Conservation (phyloP, 2,329 filamentous ascomycete genomes). For the Scedosporium boydii region DNA sequence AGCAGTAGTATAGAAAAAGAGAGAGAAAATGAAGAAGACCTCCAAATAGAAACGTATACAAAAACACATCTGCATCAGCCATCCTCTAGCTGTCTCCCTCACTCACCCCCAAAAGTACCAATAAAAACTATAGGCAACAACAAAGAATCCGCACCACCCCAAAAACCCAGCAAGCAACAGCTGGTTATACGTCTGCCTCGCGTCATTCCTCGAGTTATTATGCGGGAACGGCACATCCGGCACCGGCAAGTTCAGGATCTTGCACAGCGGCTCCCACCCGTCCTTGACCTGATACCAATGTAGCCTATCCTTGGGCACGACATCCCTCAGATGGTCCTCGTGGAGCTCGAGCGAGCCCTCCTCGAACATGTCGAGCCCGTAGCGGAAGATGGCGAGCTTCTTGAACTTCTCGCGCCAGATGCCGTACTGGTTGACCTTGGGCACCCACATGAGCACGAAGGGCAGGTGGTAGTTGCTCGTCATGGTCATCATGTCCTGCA, state of each 20-base stretch:
- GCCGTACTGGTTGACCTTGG: slow-evolving; percentile 21
- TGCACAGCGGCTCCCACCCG: slow-evolving; percentile 24
- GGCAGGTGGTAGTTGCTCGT: slow-evolving; percentile 24
- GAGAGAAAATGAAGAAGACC: background rate
- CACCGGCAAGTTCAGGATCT: slow-evolving; percentile 22
- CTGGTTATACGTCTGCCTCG: slow-evolving; percentile 6
- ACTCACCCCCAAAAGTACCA: background rate
- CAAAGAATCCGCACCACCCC: slow-evolving; percentile 1
- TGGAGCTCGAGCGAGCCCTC: slow-evolving; percentile 14
- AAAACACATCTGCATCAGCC: background rate
- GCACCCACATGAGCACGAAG: slow-evolving; percentile 21
- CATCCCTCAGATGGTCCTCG: slow-evolving; percentile 20
- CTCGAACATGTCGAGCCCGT: slow-evolving; percentile 16
- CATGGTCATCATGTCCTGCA: slow-evolving; percentile 20
- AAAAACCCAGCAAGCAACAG: slow-evolving; percentile 2
- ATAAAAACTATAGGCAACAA: background rate
- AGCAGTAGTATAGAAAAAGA: background rate
- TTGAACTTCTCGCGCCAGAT: slow-evolving; percentile 16
- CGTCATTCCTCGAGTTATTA: slow-evolving; percentile 16
- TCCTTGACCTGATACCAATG: slow-evolving; percentile 25
- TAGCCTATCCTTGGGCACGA: slow-evolving; percentile 22
- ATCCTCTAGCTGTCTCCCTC: background rate
- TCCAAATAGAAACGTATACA: background rate
- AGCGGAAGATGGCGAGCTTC: slow-evolving; percentile 15
- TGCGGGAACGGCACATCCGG: slow-evolving; percentile 24